Percentiles rank a stretch among this genome's conserved stretches.
Conservation (phyloP, 805 yeast genomes). For the Wickerhamiella spandovensis region DNA sequence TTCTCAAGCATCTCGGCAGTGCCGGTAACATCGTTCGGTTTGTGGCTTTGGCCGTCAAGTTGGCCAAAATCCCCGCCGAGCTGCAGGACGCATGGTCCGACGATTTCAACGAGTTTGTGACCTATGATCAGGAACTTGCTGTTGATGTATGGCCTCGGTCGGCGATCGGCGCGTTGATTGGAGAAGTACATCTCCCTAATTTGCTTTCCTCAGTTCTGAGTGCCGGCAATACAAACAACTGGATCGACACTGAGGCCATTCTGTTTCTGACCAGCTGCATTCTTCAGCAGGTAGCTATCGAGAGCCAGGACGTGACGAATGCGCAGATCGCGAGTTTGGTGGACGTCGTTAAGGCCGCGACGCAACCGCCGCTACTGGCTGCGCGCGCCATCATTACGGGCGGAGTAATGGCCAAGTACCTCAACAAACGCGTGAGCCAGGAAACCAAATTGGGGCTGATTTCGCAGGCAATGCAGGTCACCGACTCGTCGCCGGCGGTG, state of each 20-base stretch:
- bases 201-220: conserved; percentile 8
- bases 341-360: not conserved
- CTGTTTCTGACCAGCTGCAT: conserved; percentile 12
- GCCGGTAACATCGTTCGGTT: conserved; percentile 6
- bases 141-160: conserved; percentile 45
- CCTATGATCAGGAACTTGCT: conserved; percentile 60
- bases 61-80: conserved; percentile 32
- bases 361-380: conserved; percentile 6
- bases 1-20: not conserved
- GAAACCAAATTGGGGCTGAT: conserved; percentile 10
- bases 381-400: conserved; percentile 17
- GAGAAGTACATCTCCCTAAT: conserved; percentile 30
- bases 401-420: conserved; percentile 14
- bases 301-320: conserved; percentile 3
- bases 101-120: conserved; percentile 58
- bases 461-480: conserved; percentile 6
- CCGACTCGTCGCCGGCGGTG: conserved; percentile 4
- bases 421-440: conserved; percentile 9
- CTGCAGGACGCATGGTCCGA: conserved; percentile 34
- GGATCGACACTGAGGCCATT: conserved; percentile 11
- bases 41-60: conserved; percentile 21
- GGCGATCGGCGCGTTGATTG: conserved; percentile 42
- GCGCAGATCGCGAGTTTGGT: not conserved
- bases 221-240: conserved; percentile 1
- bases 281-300: conserved; percentile 13